These are phyloP conservation scores for Persicaria tinctoria DNA, from an alignment of 148 eudicot species.

Conservation along the genomic window DNA sequence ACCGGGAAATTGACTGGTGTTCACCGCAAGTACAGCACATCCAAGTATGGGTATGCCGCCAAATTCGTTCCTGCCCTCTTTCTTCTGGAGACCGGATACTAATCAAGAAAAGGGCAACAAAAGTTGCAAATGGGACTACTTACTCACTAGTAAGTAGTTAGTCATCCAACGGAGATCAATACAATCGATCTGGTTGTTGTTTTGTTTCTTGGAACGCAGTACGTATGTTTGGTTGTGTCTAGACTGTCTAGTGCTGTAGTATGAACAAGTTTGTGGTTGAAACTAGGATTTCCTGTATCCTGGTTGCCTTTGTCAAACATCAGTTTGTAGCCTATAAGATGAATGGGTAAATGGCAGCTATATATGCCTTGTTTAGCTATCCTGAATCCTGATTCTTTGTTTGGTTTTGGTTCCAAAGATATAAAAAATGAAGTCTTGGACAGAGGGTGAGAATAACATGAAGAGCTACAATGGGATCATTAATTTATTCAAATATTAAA, in stretches of 20 bases:
- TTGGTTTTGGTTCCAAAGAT: not conserved
- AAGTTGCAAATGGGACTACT: constrained; percentile 25
- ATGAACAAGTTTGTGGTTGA: not conserved
- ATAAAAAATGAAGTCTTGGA: not conserved
- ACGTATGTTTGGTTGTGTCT: not conserved
- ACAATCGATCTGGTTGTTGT: no score
- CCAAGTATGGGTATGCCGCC: constrained; percentile 65
- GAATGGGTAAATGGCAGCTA: not conserved
- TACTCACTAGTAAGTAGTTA: constrained; percentile 2
- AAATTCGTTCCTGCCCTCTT: constrained; percentile 55
- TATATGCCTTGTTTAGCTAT: not conserved
- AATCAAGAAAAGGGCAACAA: constrained; percentile 30
- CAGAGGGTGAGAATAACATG: no score
- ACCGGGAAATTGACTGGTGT: constrained; percentile 69
- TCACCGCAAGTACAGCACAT: constrained; percentile 62
- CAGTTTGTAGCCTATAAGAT: not conserved
- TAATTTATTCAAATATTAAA: no score
- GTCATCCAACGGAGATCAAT: no score
- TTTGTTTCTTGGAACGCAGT: not conserved
- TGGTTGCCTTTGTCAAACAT: not conserved
- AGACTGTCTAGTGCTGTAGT: not conserved
- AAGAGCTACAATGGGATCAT: no score
- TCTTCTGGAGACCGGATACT: constrained; percentile 34
- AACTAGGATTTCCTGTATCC: constrained; percentile 10
- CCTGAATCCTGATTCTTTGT: not conserved